These are phyloP conservation scores for Pyrus bretschneideri DNA, from an alignment of 306 rosid species.

Conservation along the genomic window DNA sequence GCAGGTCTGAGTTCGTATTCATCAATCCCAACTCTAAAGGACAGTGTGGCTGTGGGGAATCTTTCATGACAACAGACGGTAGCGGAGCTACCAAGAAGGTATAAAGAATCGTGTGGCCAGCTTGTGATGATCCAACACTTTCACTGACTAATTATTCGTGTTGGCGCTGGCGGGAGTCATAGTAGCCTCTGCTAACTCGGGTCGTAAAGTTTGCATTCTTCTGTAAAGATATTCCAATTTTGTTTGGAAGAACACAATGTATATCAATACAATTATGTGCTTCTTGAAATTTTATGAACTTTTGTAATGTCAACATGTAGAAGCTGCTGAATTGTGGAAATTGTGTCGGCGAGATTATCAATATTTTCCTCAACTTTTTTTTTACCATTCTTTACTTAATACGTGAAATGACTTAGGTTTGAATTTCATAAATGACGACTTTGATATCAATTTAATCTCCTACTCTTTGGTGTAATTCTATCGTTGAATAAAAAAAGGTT, in stretches of 20 bases:
- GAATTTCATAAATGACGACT: neutral
- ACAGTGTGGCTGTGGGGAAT: conserved; percentile 95
- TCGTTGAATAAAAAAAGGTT: too few species aligned
- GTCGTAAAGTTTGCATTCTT: conserved; percentile 7
- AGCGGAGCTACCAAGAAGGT: conserved; percentile 41
- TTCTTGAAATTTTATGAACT: neutral
- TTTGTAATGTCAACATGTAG: neutral
- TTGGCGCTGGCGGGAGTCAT: neutral
- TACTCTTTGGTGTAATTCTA: neutral
- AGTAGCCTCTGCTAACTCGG: conserved; percentile 1
- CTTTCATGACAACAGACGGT: conserved; percentile 65
- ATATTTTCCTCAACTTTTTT: too few species aligned
- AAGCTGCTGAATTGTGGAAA: neutral
- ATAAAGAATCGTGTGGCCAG: conserved; percentile 15
- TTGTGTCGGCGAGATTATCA: too few species aligned
- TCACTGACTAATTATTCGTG: conserved; percentile 5
- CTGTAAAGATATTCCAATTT: conserved; percentile 21
- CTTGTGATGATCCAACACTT: conserved; percentile 1
- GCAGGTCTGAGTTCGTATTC: conserved; percentile 86
- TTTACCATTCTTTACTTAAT: too few species aligned
- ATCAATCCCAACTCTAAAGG: conserved; percentile 95
- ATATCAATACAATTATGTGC: neutral
- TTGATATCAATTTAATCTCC: neutral
- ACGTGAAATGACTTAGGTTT: neutral
- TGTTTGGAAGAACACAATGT: conserved; percentile 15